Base-by-base conservation (phyloP, 2,329 filamentous ascomycete genomes). In the Ophiostoma sp. region DNA sequence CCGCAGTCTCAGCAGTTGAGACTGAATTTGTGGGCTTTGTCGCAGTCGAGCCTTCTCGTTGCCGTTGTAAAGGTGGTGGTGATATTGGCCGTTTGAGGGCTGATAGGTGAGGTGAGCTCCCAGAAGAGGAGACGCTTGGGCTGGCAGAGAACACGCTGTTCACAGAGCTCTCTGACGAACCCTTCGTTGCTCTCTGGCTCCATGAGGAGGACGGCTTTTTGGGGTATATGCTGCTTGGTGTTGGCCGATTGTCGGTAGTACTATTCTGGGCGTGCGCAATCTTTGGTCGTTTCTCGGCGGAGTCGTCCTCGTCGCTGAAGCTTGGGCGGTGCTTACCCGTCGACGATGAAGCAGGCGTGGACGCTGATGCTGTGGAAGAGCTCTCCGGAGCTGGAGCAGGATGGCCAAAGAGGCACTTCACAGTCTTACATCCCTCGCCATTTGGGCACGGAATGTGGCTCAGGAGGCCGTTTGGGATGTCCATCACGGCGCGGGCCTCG, bases 381-480 rank as follows among this genome's bases (percentile, higher is more conserved):
- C 2, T 11, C 17, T 31, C 25, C 25, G 28, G 17, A 50, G 9
- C 42, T 15, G 64, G 22, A n/a, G 64, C 15, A n/a, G 64, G 28
- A 59, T 78, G 77, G 7, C 75, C 66, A 57, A 78, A 78, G n/a
- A 78, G 73, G 31, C 77, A 78, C n/a, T 73, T 75, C 15, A 74
- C 66, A 2, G 74, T 22, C 2, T 75, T 76, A 73, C 77, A 78
- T 8, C 72, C 72, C 28, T 75, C 74, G 25, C 77, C 77, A 1
- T 73, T 74, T 22, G 77, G 77, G 25, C 77, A 78, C 22, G 76
- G 73, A 15, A 78, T 78, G 69, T 78, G 77, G 69, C 76, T 78
- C 61, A 78, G 70, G 3, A 78, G 69, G 3, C 28, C 59, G 11
- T 75, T 61, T 9, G 73, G 42, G 15, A 74, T 64, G n/a, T 70